Conservation (phyloP, 1,139 yeast genomes). For the Pichia sp. region DNA sequence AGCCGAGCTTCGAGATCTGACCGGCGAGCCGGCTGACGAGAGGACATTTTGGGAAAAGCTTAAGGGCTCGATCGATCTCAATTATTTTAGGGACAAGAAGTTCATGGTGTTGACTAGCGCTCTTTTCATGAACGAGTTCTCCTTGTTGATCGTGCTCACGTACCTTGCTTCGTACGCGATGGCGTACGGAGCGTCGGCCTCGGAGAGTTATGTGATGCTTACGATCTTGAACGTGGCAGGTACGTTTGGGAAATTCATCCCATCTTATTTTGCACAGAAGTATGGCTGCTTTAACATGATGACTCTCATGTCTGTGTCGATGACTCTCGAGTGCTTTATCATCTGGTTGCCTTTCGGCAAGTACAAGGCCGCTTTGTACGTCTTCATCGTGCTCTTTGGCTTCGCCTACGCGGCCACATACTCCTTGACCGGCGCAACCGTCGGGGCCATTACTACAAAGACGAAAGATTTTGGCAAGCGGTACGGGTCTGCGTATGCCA, state of each 20-base stretch:
- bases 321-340: slow-evolving; percentile 36
- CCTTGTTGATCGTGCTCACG: slow-evolving; percentile 32
- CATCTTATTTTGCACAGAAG: slow-evolving; percentile 51
- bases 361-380: slow-evolving; percentile 38
- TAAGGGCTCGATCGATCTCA: slow-evolving; percentile 41
- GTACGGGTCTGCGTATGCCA: slow-evolving; percentile 65
- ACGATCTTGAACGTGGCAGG: slow-evolving; percentile 58
- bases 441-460: slow-evolving; percentile 55
- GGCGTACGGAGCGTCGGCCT: slow-evolving; percentile 47
- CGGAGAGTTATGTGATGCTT: slow-evolving; percentile 46
- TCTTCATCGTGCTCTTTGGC: slow-evolving; percentile 40
- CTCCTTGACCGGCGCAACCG: slow-evolving; percentile 38
- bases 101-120: slow-evolving; percentile 31
- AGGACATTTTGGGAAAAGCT: slow-evolving; percentile 37
- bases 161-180: slow-evolving; percentile 53
- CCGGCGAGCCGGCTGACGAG: slow-evolving; percentile 15
- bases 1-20: slow-evolving; percentile 30
- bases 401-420: slow-evolving; percentile 34
- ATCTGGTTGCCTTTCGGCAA: slow-evolving; percentile 55
- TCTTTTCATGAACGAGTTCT: slow-evolving; percentile 30
- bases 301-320: slow-evolving; percentile 41
- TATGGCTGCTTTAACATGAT: slow-evolving; percentile 57
- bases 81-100: slow-evolving; percentile 40
- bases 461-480: slow-evolving; percentile 65
- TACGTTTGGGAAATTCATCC: slow-evolving; percentile 52